phyloP scores from a whole-genome alignment of 2,329 filamentous ascomycete species.

The Claviceps sp. region DNA sequence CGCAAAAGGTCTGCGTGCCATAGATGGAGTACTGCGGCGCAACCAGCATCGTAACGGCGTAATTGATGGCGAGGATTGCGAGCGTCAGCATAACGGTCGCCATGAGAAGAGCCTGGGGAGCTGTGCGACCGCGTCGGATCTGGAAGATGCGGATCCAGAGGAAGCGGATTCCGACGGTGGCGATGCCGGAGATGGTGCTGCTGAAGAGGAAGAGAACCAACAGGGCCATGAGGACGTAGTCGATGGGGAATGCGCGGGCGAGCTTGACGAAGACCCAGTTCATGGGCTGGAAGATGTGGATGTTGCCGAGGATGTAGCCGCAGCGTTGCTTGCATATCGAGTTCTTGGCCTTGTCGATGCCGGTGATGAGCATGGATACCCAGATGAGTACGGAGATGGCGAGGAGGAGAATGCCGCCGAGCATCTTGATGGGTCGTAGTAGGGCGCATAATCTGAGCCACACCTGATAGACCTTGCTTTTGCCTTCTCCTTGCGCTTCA shows the following conservation, averaged over 20 bases:
- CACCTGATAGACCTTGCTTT: constrained; percentile 53
- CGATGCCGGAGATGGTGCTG: constrained; percentile 75
- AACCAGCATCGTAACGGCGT: constrained; percentile 82
- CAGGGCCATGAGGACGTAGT: constrained; percentile 80
- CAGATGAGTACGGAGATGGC: constrained; percentile 64
- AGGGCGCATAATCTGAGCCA: constrained; percentile 75
- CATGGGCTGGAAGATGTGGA: constrained; percentile 88
- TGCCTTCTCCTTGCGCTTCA: constrained; percentile 67
- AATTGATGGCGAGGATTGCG: constrained; percentile 84
- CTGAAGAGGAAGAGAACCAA: constrained; percentile 79
- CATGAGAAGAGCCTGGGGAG: constrained; percentile 81
- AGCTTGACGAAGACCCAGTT: constrained; percentile 73
- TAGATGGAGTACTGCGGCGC: constrained; percentile 92
- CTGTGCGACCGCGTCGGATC: constrained; percentile 77
- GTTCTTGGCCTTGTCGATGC: constrained; percentile 92
- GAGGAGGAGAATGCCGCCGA: constrained; percentile 70
- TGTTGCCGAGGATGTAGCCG: constrained; percentile 76
- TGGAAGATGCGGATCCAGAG: constrained; percentile 90
- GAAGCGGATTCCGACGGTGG: constrained; percentile 83
- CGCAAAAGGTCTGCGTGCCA: constrained; percentile 88
- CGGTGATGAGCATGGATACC: constrained; percentile 87
- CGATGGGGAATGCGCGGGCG: constrained; percentile 74
- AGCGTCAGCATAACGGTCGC: constrained; percentile 83
- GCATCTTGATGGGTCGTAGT: constrained; percentile 76
- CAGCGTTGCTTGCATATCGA: constrained; percentile 83